Base-by-base conservation (phyloP, 768 basidiomycete genomes). In the Artomyces pyxidatus region DNA sequence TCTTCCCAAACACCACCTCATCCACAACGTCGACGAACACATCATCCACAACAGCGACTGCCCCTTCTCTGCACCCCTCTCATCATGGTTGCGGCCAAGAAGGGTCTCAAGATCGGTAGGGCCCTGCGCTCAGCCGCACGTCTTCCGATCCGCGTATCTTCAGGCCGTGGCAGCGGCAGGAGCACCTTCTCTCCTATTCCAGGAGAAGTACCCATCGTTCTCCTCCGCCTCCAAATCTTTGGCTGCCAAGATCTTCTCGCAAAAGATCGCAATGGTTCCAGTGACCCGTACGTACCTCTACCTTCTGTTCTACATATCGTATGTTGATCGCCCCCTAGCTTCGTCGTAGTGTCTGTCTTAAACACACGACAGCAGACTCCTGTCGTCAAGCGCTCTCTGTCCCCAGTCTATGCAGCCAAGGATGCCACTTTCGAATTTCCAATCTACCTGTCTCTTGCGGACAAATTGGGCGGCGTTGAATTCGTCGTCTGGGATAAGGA, bases 401-500 rank as follows among this genome's bases (percentile, higher is more conserved):
- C 83, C 55, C 93, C 92, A 4, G 61, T 67, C 1, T 95, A 77
- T 54, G 55, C 70, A 0, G 53, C 81, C 10, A 81, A 81, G 52
- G 80, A 86, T 57, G 83, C 89, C 10, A 93, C 90, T 0, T 97
- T 93, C 62, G 88, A 95, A 50, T 90, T 94, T 57, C 87, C 91
- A 0, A 73, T 96, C 16, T 88, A 86, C 57, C 72, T 85, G 16
- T 85, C 83, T 14, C 74, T 86, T 23, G 82, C 83, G 0, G 85
- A 86, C 56, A 71, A 72, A 39, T 73, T 88, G 4, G 85, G 86
- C 28, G 80, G 76, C 2, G 58, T 97, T 37, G 93, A 97, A 65
- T 70, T 91, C 28, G 83, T 96, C 11, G 74, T 93, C 0, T 99
- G 95, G 94, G 93, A 94, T 66, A 92, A 85, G 69, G 94, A 97